phyloP scores from a whole-genome alignment of 2,329 filamentous ascomycete genomes.

The Pyrenochaeta sp. region DNA sequence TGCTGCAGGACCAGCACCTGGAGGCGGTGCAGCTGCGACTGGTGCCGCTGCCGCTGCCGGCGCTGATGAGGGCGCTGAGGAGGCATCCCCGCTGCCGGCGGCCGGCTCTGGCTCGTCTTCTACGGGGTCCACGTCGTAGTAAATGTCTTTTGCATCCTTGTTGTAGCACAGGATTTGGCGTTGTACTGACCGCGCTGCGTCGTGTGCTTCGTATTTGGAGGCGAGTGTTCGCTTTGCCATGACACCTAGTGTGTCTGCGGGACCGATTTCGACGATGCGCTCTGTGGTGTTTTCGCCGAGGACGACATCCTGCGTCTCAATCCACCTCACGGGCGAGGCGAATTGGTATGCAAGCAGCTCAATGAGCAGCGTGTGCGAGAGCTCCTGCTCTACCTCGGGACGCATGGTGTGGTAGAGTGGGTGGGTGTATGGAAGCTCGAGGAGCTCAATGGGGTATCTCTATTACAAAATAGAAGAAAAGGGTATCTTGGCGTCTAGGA shows the following conservation, averaged over 20 bases:
- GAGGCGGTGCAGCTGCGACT: constrained; percentile 64
- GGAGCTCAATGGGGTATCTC: constrained; percentile 39
- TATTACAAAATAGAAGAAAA: constrained; percentile 29
- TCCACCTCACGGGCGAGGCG: constrained; percentile 98
- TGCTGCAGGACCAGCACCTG: constrained; percentile 83
- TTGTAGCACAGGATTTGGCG: constrained; percentile 99
- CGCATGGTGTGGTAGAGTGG: constrained; percentile 71
- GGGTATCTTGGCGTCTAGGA: constrained; percentile 25
- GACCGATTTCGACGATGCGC: constrained; percentile 96
- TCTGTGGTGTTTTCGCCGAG: constrained; percentile 95
- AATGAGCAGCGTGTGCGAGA: constrained; percentile 96
- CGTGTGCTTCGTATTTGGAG: constrained; percentile 98
- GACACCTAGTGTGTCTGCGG: constrained; percentile 93
- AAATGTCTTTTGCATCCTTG: constrained; percentile 99
- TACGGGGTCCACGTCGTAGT: constrained; percentile 96
- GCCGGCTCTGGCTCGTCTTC: constrained; percentile 74
- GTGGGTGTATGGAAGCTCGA: constrained; percentile 26
- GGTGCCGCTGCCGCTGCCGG: constrained; percentile 62
- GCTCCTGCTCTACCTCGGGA: constrained; percentile 99
- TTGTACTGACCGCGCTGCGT: constrained; percentile 94
- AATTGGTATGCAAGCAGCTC: constrained; percentile 99
- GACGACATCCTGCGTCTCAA: constrained; percentile 99
- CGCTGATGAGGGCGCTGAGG: constrained; percentile 55
- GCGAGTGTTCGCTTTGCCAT: constrained; percentile 97
- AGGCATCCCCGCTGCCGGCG: constrained; percentile 53